Percentiles rank a stretch among this genome's conserved stretches.
Conservation (phyloP, 1,139 yeast species). For the Geotrichum klebahnii region DNA sequence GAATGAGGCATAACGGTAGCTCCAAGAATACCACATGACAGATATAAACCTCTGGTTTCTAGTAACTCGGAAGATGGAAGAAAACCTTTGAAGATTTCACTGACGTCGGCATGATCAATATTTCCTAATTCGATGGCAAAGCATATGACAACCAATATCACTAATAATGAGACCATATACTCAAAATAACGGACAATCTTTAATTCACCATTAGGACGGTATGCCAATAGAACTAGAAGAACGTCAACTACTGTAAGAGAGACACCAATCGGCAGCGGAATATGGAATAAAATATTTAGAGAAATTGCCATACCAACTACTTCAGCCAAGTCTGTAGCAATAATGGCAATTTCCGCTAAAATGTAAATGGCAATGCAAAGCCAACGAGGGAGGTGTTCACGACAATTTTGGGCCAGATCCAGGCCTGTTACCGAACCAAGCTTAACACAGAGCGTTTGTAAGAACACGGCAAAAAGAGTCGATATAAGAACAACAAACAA, state of each 20-base stretch:
- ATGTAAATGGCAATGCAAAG: slow-evolving; percentile 55
- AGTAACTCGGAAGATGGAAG: slow-evolving; percentile 64
- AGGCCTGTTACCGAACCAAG: slow-evolving; percentile 77
- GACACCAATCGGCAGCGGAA: slow-evolving; percentile 79
- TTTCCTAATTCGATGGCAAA: slow-evolving; percentile 63
- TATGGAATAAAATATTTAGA: slow-evolving; percentile 58
- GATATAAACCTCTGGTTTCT: slow-evolving; percentile 59
- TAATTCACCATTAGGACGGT: slow-evolving; percentile 64
- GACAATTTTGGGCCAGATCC: slow-evolving; percentile 68
- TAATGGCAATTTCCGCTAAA: slow-evolving; percentile 73
- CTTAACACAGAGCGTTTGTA: slow-evolving; percentile 68
- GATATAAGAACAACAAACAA: slow-evolving; percentile 64
- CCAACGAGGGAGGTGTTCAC: slow-evolving; percentile 59
- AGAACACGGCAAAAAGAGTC: slow-evolving; percentile 65
- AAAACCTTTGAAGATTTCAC: slow-evolving; percentile 62
- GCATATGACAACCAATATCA: slow-evolving; percentile 68
- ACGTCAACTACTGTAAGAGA: slow-evolving; percentile 69
- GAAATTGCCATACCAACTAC: slow-evolving; percentile 89
- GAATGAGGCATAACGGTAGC: slow-evolving; percentile 85
- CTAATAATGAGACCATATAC: slow-evolving; percentile 59
- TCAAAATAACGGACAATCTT: slow-evolving; percentile 63
- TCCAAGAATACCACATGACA: slow-evolving; percentile 74
- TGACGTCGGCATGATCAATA: slow-evolving; percentile 47
- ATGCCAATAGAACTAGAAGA: slow-evolving; percentile 66
- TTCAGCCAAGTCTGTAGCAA: slow-evolving; percentile 83